These are phyloP conservation scores for Psilocybe mexicana DNA, from an alignment of 1,284 basidiomycete species.

Conservation along the genomic window DNA sequence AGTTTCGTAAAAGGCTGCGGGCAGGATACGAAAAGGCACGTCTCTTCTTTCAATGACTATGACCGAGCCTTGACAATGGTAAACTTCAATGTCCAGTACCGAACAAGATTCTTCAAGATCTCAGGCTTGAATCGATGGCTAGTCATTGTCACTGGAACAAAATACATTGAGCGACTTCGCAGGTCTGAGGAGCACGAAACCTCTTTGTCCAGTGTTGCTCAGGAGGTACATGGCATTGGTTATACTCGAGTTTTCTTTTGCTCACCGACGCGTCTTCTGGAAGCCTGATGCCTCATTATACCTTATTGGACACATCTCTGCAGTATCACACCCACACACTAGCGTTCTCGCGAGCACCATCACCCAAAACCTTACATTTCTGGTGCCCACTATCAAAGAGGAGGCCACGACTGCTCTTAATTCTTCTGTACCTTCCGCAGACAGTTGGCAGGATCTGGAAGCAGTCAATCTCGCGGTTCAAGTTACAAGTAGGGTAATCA, in stretches of 20 bases:
- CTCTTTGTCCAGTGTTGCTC: conserved; percentile 13
- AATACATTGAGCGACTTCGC: conserved; percentile 28
- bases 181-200: conserved; percentile 25
- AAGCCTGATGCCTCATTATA: conserved; percentile 13
- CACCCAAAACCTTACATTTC: conserved; percentile 14
- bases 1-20: conserved; percentile 10
- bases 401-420: conserved; percentile 9
- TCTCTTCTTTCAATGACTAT: neutral
- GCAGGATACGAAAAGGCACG: conserved; percentile 23
- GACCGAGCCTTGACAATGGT: neutral
- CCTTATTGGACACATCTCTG: conserved; percentile 8
- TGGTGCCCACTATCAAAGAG: conserved; percentile 13
- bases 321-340: neutral
- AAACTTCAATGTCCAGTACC: conserved; percentile 7
- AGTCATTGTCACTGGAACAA: conserved; percentile 26
- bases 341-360: conserved; percentile 5
- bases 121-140: conserved; percentile 28
- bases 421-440: neutral
- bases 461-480: conserved; percentile 10
- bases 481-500: conserved; percentile 18
- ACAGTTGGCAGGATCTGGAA: conserved; percentile 21
- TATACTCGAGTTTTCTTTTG: neutral
- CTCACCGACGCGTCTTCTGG: neutral
- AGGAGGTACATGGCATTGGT: conserved; percentile 14
- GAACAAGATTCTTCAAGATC: conserved; percentile 25